Percentiles rank a stretch among this genome's conserved stretches.
Evolutionary conservation across 108 stramenopile genomes (phyloP).

Genomic region (Nitzschia palea): DNA sequence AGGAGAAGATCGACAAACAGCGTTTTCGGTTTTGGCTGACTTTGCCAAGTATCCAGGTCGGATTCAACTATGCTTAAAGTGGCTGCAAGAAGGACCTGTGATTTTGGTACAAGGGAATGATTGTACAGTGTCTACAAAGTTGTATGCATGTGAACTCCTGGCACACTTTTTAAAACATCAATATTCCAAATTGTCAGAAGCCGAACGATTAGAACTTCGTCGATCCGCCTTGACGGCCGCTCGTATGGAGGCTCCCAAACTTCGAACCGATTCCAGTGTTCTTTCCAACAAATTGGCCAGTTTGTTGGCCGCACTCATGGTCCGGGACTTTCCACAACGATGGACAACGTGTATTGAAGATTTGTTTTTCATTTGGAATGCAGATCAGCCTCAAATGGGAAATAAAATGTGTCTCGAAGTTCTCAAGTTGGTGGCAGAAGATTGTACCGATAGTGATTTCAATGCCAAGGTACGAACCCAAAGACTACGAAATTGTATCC

Average conservation of each 20-base stretch:
- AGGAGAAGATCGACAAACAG: conserved; percentile 54
- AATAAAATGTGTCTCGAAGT: conserved; percentile 79
- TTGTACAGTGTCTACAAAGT: conserved; percentile 67
- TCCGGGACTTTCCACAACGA: conserved; percentile 86
- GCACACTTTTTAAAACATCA: conserved; percentile 52
- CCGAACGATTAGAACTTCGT: conserved; percentile 60
- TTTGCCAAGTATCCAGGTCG: conserved; percentile 69
- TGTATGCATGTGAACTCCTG: conserved; percentile 74
- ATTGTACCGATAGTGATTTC: conserved; percentile 92
- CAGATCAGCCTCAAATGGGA: conserved; percentile 57
- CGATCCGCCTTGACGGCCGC: conserved; percentile 60
- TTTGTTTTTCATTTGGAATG: conserved; percentile 55
- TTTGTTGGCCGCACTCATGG: conserved; percentile 64
- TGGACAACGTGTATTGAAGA: conserved; percentile 77
- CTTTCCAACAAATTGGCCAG: conserved; percentile 73
- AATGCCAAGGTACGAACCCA: conserved; percentile 77
- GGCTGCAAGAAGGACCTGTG: conserved; percentile 40
- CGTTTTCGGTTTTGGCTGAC: conserved; percentile 68
- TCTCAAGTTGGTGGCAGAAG: conserved; percentile 76
- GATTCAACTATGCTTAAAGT: conserved; percentile 48
- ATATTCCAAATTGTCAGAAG: conserved; percentile 60
- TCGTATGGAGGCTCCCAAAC: conserved; percentile 35
- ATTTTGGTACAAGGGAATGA: conserved; percentile 42
- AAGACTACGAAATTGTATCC: background rate
- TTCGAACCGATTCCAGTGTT: conserved; percentile 36